Evolutionary conservation across 2,329 filamentous ascomycete genomes (phyloP).

Genomic region (Berkeleyomyces rouxiae): DNA sequence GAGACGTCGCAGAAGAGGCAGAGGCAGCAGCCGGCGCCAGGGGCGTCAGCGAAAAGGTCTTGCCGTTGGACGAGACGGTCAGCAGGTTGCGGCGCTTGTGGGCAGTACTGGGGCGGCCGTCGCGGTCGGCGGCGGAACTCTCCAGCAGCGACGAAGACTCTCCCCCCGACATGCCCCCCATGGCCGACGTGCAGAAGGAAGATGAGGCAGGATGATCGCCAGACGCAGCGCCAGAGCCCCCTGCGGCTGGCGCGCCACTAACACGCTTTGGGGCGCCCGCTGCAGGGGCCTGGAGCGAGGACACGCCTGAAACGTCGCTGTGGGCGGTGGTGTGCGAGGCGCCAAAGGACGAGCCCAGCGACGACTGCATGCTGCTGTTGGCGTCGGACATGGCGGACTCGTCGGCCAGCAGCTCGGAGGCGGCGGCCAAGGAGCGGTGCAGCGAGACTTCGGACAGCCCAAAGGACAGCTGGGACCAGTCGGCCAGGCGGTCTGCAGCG

Average conservation of each 20-base stretch:
- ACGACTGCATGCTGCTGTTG: neutral
- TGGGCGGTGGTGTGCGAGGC: neutral
- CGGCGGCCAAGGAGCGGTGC: neutral
- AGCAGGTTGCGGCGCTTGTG: slow-evolving; percentile 26
- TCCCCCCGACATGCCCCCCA: neutral
- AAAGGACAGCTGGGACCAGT: slow-evolving; percentile 8
- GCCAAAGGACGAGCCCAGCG: slow-evolving; percentile 6
- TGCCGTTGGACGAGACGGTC: slow-evolving; percentile 34
- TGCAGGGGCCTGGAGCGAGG: slow-evolving; percentile 4
- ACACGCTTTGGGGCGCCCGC: neutral
- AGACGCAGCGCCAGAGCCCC: slow-evolving; percentile 6
- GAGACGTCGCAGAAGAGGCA: slow-evolving; percentile 11
- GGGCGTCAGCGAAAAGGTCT: slow-evolving; percentile 37
- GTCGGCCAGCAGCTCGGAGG: slow-evolving; percentile 10
- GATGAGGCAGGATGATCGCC: slow-evolving; percentile 12
- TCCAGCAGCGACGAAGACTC: too few species aligned
- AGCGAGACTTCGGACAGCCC: slow-evolving; percentile 8
- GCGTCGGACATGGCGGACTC: slow-evolving; percentile 11
- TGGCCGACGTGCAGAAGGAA: slow-evolving; percentile 4
- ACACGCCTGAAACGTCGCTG: slow-evolving; percentile 10
- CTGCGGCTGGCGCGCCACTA: neutral
- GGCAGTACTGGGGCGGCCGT: slow-evolving; percentile 9
- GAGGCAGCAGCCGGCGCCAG: slow-evolving; percentile 18
- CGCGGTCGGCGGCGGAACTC: neutral
- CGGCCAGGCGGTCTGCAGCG: neutral